Evolutionary conservation across 192 early-diverging fungal genomes (phyloP).

Genomic region (Coemansia sp.): DNA sequence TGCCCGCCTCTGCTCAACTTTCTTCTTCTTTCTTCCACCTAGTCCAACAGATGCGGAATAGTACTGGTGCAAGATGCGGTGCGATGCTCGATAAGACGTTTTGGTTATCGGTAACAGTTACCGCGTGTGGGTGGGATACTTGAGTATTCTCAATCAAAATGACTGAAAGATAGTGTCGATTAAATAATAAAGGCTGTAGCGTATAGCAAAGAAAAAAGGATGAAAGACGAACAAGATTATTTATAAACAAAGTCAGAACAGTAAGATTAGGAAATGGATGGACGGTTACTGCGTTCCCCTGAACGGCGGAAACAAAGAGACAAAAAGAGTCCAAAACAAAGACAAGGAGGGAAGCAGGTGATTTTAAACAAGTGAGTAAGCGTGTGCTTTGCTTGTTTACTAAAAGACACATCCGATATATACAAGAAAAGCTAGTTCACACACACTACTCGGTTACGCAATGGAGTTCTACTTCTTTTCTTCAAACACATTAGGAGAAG

Average conservation of each 20-base stretch:
- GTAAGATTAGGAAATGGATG: background rate
- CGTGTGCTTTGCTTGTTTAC: constrained; percentile 2
- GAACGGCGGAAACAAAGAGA: background rate
- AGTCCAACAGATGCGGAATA: background rate
- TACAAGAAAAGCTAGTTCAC: background rate
- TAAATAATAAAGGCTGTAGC: background rate
- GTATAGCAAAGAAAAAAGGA: background rate
- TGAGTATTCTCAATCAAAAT: background rate
- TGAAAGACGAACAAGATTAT: background rate
- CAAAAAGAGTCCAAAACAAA: background rate
- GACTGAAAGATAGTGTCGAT: background rate
- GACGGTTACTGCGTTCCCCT: constrained; percentile 8
- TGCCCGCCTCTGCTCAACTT: background rate
- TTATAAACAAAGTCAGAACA: background rate
- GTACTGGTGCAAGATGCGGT: too few species aligned
- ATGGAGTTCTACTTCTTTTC: background rate
- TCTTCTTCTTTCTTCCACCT: background rate
- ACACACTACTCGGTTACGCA: background rate
- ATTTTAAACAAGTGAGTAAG: constrained; percentile 3
- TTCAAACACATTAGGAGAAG: background rate
- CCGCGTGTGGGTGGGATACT: background rate
- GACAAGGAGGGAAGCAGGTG: constrained; percentile 9
- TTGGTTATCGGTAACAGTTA: too few species aligned
- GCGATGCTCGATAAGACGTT: too few species aligned
- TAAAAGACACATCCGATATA: background rate